Conservation (phyloP, 2,329 filamentous ascomycete species). For the Colletotrichum ledebouriae region DNA sequence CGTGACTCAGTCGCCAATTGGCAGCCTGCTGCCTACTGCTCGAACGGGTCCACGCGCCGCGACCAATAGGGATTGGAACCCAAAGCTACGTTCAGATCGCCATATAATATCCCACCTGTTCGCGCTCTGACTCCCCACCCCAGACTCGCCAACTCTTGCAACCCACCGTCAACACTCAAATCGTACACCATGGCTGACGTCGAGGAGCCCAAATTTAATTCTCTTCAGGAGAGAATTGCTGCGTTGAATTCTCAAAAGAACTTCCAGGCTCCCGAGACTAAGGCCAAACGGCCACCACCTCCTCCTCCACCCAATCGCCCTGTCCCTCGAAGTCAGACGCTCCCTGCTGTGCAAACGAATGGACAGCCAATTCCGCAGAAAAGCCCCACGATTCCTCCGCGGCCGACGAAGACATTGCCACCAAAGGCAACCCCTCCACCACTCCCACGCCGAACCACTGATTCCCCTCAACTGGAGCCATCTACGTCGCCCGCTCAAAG, state of each 20-base stretch:
- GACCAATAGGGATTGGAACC: conserved; percentile 27
- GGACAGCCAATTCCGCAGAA: conserved; percentile 42
- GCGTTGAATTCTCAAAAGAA: conserved; percentile 73
- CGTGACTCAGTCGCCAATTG: conserved; percentile 30
- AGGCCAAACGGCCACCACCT: conserved; percentile 57
- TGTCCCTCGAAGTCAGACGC: conserved; percentile 53
- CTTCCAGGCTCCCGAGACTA: conserved; percentile 59
- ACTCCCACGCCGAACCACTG: conserved; percentile 55
- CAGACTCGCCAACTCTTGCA: not conserved
- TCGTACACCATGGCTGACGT: conserved; percentile 66
- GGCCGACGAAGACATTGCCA: conserved; percentile 48
- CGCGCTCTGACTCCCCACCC: conserved; percentile 9
- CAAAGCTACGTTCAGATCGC: conserved; percentile 6
- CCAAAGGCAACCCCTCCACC: conserved; percentile 52
- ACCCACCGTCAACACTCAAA: not conserved
- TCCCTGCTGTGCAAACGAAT: conserved; percentile 51
- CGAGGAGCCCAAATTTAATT: conserved; percentile 72
- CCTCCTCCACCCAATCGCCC: conserved; percentile 61
- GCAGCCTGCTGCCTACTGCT: conserved; percentile 37
- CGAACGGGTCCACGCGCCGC: conserved; percentile 27
- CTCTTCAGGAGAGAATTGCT: conserved; percentile 73
- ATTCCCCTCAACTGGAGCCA: conserved; percentile 44
- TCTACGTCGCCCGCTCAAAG: conserved; percentile 46
- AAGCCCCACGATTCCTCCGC: conserved; percentile 56
- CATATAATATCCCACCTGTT: conserved; percentile 33